These are phyloP conservation scores for Wickerhamomyces strasburgensis DNA, from an alignment of 805 yeast species.

Conservation along the genomic window DNA sequence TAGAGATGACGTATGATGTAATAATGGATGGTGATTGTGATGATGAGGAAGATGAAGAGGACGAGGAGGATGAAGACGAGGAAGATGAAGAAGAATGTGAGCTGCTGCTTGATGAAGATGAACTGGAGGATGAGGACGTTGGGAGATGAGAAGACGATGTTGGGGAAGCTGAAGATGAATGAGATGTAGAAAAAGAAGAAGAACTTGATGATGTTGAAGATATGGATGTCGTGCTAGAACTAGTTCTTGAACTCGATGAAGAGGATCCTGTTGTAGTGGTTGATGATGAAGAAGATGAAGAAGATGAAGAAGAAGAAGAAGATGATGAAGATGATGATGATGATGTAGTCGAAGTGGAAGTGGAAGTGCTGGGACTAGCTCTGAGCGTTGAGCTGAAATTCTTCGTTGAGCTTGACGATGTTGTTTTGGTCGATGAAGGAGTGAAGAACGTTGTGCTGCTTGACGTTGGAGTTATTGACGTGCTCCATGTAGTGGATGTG, in stretches of 20 bases:
- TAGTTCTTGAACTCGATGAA: constrained; percentile 6
- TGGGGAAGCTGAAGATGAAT: constrained; percentile 1
- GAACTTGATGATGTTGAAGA: constrained; percentile 1
- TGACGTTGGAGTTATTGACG: constrained; percentile 13
- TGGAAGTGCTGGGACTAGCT: background rate
- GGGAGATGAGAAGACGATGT: constrained; percentile 6
- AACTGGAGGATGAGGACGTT: background rate
- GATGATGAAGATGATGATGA: constrained; percentile 7
- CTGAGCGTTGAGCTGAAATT: constrained; percentile 1
- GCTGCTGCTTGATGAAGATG: constrained; percentile 6
- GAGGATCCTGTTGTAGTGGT: constrained; percentile 6
- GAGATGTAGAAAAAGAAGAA: background rate
- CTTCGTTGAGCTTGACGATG: constrained; percentile 20
- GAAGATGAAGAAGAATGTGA: background rate
- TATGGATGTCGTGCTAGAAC: constrained; percentile 4
- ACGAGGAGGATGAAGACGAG: background rate
- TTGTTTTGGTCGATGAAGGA: constrained; percentile 15
- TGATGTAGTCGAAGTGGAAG: constrained; percentile 6
- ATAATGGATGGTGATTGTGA: constrained; percentile 18
- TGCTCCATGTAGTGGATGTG: constrained; percentile 6
- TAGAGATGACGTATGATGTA: constrained; percentile 11
- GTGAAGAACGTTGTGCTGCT: constrained; percentile 11
- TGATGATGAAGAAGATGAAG: constrained; percentile 4
- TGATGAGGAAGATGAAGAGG: constrained; percentile 4
- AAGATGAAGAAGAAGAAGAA: constrained; percentile 5